These are phyloP conservation scores for Phaeomoniella chlamydospora DNA, from an alignment of 2,329 filamentous ascomycete genomes.

Conservation along the genomic window DNA sequence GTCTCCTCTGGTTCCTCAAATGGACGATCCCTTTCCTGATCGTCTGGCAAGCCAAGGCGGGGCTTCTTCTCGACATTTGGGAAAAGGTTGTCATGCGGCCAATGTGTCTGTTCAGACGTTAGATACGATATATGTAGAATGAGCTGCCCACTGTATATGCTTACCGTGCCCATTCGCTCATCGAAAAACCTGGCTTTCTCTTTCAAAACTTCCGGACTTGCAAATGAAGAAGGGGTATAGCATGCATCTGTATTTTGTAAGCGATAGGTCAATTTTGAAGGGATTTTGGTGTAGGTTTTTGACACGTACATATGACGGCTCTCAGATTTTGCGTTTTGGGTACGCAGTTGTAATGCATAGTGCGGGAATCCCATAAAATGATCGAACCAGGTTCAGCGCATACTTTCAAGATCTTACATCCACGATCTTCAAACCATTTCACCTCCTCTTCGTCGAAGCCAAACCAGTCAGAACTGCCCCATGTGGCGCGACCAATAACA, in stretches of 20 bases:
- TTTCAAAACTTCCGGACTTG: conserved; percentile 17
- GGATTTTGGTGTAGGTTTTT: conserved; percentile 19
- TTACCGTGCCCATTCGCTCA: conserved; percentile 15
- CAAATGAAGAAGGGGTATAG: conserved; percentile 21
- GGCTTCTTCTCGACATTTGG: conserved; percentile 18
- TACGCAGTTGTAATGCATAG: conserved; percentile 16
- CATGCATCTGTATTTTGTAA: conserved; percentile 22
- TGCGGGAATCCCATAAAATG: conserved; percentile 31
- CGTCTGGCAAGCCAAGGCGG: conserved; percentile 20
- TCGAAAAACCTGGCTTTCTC: conserved; percentile 20
- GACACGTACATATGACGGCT: neutral
- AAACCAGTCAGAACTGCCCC: conserved; percentile 24
- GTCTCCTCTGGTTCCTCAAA: conserved; percentile 22
- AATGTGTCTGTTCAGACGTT: conserved; percentile 20
- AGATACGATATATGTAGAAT: no score
- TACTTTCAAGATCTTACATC: conserved; percentile 24
- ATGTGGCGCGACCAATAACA: conserved; percentile 14
- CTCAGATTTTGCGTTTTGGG: neutral
- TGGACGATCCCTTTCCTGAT: conserved; percentile 21
- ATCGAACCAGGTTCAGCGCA: conserved; percentile 26
- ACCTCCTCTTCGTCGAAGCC: conserved; percentile 27
- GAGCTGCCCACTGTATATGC: no score
- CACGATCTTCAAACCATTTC: conserved; percentile 25
- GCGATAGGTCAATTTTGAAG: conserved; percentile 21
- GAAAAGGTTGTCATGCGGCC: conserved; percentile 25